Evolutionary conservation across 768 basidiomycete species (phyloP), one percentile per base, ranked within the genome.

Genomic region (Nidularia pulvinata): DNA sequence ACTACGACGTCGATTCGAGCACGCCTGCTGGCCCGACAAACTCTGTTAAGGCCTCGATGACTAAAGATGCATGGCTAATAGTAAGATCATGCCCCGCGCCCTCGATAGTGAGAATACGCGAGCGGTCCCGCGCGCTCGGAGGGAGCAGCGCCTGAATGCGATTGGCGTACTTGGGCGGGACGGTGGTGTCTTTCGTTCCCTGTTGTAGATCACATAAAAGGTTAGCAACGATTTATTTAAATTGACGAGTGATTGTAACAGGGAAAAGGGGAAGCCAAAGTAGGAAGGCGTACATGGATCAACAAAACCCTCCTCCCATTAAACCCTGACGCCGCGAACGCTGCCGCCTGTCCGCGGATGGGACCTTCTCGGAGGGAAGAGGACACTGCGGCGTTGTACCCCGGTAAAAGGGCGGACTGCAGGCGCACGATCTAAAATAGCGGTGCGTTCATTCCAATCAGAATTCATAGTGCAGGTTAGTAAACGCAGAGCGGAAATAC

Each of bases 111-210:
- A 83, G 63, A 22, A 85, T 64, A 37, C 73, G 69, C 9, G 79
- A 75, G 35, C 60, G 54, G 35, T 56, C 61, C 14, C 65, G 58
- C 0, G 73, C 68, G 30, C 55, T 58, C 9, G 69, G 59, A 6
- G 79, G 76, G 4, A 85, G 67, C 11, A 81, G 73, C 2, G 65
- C 57, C 39, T 75, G 65, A 35, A 86, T 82, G 25, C 72, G 67
- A 11, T 69, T 51, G 1, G 84, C 75, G 53, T 86, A 84, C 55
- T 78, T 77, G 33, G 79, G 77, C 6, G 78, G 74, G 3, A 87
- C 84, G 0, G 82, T 82, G 6, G 60, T 67, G 60, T 87, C 85
- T 22, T 74, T 69, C 11, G 85, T 86, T n/a, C 85, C 84, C 81
- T 85, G 55, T 4, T 35, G 5, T 32, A 13, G 30, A 35, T 9